These are phyloP conservation scores for Phycomyces blakesleeanus DNA, from an alignment of 192 early-diverging fungal genomes.

Conservation along the genomic window DNA sequence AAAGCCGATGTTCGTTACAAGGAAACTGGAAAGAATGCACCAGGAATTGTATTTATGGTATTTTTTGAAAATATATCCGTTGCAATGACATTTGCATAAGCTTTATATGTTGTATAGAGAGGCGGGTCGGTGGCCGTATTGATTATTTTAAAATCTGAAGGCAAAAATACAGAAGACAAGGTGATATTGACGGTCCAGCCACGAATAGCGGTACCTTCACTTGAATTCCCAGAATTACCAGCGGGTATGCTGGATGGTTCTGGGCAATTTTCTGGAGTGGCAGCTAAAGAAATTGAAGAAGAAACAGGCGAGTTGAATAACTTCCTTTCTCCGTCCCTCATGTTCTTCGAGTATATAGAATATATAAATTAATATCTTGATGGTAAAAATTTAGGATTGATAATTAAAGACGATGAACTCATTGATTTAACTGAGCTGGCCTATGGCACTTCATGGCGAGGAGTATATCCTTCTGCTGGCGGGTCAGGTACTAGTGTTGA, in stretches of 20 bases:
- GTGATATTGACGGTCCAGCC: slow-evolving; percentile 75
- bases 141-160: slow-evolving; percentile 51
- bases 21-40: slow-evolving; percentile 51
- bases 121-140: slow-evolving; percentile 73
- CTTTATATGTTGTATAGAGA: slow-evolving; percentile 40
- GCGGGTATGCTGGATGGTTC: slow-evolving; percentile 84
- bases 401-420: slow-evolving; percentile 55
- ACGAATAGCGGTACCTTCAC: slow-evolving; percentile 58
- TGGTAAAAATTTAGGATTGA: slow-evolving; percentile 43
- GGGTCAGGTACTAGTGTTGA: slow-evolving; percentile 43
- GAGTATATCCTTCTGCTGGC: slow-evolving; percentile 72
- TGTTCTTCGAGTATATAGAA: no score
- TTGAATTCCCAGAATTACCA: slow-evolving; percentile 69
- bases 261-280: slow-evolving; percentile 70
- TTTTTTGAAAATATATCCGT: no score
- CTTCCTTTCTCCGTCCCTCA: no score
- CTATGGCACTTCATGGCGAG: slow-evolving; percentile 40
- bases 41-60: slow-evolving; percentile 80
- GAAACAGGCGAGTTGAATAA: slow-evolving; percentile 57
- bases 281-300: slow-evolving; percentile 76
- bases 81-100: not conserved
- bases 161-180: slow-evolving; percentile 41
- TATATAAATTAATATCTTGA: no score
- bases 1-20: slow-evolving; percentile 45
- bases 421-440: slow-evolving; percentile 62